phyloP scores from a whole-genome alignment of 2,329 filamentous ascomycete species.

The Leptographium radiaticola region DNA sequence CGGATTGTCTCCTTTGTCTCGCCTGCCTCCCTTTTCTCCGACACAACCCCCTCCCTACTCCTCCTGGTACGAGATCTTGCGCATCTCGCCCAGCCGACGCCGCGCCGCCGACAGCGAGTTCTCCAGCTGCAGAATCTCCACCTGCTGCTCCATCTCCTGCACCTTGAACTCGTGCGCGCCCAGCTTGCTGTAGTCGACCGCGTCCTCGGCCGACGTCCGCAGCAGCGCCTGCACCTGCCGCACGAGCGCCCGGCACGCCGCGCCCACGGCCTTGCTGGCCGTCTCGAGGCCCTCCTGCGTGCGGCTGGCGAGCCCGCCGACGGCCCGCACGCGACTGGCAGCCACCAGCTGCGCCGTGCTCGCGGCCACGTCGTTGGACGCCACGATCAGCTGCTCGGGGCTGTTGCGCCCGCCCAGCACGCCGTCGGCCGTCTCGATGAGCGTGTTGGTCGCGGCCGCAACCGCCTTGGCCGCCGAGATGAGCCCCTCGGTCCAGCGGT shows the following conservation, averaged over 20 bases:
- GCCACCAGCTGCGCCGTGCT: slow-evolving; percentile 94
- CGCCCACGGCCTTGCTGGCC: slow-evolving; percentile 84
- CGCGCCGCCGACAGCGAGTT: slow-evolving; percentile 71
- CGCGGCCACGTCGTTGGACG: slow-evolving; percentile 91
- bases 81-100: slow-evolving; percentile 85
- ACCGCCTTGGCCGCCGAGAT: slow-evolving; percentile 97
- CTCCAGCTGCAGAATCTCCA: slow-evolving; percentile 93
- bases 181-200: slow-evolving; percentile 79
- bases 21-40: neutral
- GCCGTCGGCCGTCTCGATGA: slow-evolving; percentile 96
- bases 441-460: slow-evolving; percentile 79
- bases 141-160: slow-evolving; percentile 98
- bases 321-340: slow-evolving; percentile 84
- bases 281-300: slow-evolving; percentile 84
- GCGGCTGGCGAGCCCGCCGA: slow-evolving; percentile 79
- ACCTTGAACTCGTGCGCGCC: slow-evolving; percentile 97
- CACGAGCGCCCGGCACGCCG: slow-evolving; percentile 76
- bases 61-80: slow-evolving; percentile 89
- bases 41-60: slow-evolving; percentile 28
- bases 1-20: neutral
- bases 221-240: slow-evolving; percentile 93
- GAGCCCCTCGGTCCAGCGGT: slow-evolving; percentile 94
- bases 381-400: slow-evolving; percentile 93
- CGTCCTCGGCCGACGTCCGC: slow-evolving; percentile 67
- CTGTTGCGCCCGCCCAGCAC: slow-evolving; percentile 86